Base-by-base conservation (phyloP, 2,329 filamentous ascomycete genomes). In the Xylaria sp. region DNA sequence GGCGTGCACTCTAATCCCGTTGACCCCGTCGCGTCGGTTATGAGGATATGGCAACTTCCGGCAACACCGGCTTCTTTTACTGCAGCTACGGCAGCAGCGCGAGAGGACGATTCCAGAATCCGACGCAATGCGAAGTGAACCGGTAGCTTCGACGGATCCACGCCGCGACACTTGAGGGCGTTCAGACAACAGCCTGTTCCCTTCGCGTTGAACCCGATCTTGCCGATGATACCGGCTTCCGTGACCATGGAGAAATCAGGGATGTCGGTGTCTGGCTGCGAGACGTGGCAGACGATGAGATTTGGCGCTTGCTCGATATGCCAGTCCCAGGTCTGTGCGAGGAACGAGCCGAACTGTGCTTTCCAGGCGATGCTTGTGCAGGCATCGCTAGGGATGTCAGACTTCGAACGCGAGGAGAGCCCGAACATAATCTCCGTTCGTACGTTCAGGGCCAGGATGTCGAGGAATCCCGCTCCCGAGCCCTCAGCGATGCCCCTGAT, bases 301-400 rank as follows among this genome's bases (percentile, higher is more conserved):
- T 83, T 83, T 9, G 71, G 64, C 18, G 76, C 76, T 59, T 86
- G 81, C 11, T 68, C 74, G 0, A 68, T 68, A 67, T 78, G 76
- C 83, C 85, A 87, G 64, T 86, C 82, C 83, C 83, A 86, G 58
- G 85, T 86, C 71, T 85, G 83, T 1, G 75, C 76, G 3, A 85
- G 68, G 59, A 77, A 79, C 0, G 69, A 69, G 5, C 55, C 52
- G 1, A 62, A 59, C 1, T 46, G 52, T 0, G 75, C 76, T 8
- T 73, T 69, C 75, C 78, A 83, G 1, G 75, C 75, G 10, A 84
- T 63, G 11, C 78, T 77, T 0, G 83, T 85, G 64, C 83, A 86
- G 2, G 82, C 83, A 64, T 86, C 83, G 16, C 66, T 71, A n/a
- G 69, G 65, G 5, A 67, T 59, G 3, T 63, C 54, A 0, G 61